Conservation (phyloP, 768 basidiomycete species). For the Stropharia rugosoannulata region DNA sequence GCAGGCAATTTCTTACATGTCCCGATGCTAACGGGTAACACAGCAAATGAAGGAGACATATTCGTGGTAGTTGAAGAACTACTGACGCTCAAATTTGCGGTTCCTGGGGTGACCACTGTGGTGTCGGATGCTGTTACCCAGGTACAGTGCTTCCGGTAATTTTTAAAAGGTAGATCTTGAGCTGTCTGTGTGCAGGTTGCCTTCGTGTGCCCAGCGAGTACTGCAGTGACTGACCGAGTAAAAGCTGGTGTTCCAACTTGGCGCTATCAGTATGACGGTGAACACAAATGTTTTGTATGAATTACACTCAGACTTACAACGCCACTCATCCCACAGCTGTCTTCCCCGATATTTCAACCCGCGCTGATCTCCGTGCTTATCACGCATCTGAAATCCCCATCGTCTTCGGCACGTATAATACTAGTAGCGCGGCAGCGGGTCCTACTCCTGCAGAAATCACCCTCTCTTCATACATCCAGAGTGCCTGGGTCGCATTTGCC, state of each 20-base stretch:
- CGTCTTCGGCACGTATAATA: conserved; percentile 35
- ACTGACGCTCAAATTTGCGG: conserved; percentile 21
- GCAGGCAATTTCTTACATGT: conserved; percentile 29
- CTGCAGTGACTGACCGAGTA: conserved; percentile 23
- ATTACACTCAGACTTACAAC: not conserved
- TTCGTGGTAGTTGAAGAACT: conserved; percentile 28
- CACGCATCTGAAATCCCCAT: conserved; percentile 39
- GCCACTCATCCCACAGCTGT: conserved; percentile 20
- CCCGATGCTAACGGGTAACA: conserved; percentile 29
- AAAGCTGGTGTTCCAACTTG: conserved; percentile 27
- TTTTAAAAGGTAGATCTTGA: not conserved
- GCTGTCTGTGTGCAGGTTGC: conserved; percentile 13
- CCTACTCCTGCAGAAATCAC: conserved; percentile 23
- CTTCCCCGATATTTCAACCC: conserved; percentile 34
- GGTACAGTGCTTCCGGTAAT: conserved; percentile 14
- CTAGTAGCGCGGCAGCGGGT: conserved; percentile 18
- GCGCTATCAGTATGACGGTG: conserved; percentile 30
- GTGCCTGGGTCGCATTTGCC: conserved; percentile 43
- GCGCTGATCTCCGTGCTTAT: conserved; percentile 33
- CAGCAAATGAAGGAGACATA: conserved; percentile 33
- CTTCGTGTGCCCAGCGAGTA: conserved; percentile 31
- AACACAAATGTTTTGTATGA: not conserved
- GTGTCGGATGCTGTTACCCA: conserved; percentile 28
- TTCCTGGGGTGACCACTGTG: conserved; percentile 29
- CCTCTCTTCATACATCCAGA: conserved; percentile 34